phyloP scores from a whole-genome alignment of 2,329 filamentous ascomycete species.

The Lasiodiplodia sp. region DNA sequence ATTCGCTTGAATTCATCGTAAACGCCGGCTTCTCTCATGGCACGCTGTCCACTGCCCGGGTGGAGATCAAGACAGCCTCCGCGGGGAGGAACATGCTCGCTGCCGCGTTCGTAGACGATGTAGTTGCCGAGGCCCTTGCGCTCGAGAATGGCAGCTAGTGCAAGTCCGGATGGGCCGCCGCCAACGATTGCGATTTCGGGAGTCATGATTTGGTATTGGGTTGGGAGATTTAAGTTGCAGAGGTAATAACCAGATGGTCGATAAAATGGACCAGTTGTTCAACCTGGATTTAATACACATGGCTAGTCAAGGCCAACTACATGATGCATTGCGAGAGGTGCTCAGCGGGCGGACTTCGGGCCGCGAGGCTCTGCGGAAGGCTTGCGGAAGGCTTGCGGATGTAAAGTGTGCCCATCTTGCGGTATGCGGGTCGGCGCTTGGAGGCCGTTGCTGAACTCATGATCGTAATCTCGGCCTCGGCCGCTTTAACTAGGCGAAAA shows the following conservation, averaged over 20 bases:
- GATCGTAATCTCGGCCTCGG: not conserved
- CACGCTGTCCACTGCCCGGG: not conserved
- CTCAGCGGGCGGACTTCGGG: not conserved
- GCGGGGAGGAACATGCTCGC: not conserved
- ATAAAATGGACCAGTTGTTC: not conserved
- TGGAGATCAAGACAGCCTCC: not conserved
- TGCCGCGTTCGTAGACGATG: not conserved
- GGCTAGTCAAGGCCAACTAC: too few species aligned
- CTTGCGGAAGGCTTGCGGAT: not conserved
- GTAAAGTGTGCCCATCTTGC: not conserved
- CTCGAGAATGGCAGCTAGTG: not conserved
- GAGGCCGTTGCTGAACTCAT: not conserved
- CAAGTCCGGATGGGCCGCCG: not conserved
- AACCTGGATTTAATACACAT: not conserved
- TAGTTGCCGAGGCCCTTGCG: not conserved
- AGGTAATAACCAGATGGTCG: not conserved
- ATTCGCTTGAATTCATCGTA: not conserved
- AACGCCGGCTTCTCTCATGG: not conserved
- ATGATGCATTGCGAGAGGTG: not conserved
- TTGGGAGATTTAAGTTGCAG: not conserved
- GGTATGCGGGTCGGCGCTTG: not conserved
- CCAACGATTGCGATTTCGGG: not conserved
- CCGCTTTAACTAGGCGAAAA: not conserved
- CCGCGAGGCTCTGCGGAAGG: not conserved
- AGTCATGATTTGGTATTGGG: not conserved